Base-by-base conservation (phyloP, 1,284 basidiomycete species). In the Cutaneotrichosporon sp. region DNA sequence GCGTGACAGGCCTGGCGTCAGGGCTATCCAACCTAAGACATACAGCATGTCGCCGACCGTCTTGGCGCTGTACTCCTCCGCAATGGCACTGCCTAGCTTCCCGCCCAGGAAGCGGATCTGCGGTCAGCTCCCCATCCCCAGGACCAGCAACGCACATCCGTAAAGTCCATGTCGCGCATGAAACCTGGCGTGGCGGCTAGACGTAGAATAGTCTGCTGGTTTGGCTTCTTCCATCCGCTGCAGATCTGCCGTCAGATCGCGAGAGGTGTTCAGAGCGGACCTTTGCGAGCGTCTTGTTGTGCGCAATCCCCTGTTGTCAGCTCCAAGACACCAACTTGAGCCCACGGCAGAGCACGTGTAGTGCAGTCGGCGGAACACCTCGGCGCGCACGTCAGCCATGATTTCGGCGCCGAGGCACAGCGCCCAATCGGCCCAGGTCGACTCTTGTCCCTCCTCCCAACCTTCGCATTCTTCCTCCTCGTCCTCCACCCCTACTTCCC, bases 71-170 rank as follows among this genome's bases (percentile, higher is more conserved):
- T 91, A 98, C 74, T 93, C 90, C 64, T 88, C 86, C 0, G 91
- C 91, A 36, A 99, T 84, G 0, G 92, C 89, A 56, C 87, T 86
- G 1, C 97, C 96, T 0, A 99, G 86, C 80, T 99, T 99, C 6
- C 97, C 96, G 0, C 96, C 96, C 0, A 99, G 83, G 71, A 92
- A 92, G 7, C 97, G 87, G 73, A 99, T 97, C 91, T 96, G 66
- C 3, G 31, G 32, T 58, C 42, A 56, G 60, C 49, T 47, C 18
- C 21, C 2, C 49, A 11, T 30, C 1, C 21, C 10, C 26, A 14
- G 10, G 4, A 2, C 4, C 22, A 26, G 5, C 9, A 40, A 62
- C 72, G 59, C 68, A 90, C 91, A 84, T 93, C 96, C 72, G 93
- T 92, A 73, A 97, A 96, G 22, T 86, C 84, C 80, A 96, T 84